Evolutionary conservation across 179 eudicot genomes (phyloP).

Genomic region (Heliamphora ciliata): DNA sequence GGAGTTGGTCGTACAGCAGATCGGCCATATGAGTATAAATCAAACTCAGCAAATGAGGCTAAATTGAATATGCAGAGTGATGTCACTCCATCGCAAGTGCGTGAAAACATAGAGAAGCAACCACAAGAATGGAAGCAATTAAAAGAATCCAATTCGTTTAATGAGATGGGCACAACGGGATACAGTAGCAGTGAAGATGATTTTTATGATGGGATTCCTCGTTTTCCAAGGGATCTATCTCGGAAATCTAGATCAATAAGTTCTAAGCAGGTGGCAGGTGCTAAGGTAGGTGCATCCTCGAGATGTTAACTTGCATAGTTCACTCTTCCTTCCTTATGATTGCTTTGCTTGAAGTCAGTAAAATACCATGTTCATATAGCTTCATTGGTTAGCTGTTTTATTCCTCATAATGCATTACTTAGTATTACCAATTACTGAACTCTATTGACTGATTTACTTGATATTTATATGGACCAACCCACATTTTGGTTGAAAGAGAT

Average conservation of each 20-base stretch:
- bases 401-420: neutral
- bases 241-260: constrained; percentile 53
- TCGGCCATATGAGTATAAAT: constrained; percentile 27
- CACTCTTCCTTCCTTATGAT: too few relatives aligned
- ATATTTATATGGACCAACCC: neutral
- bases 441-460: neutral
- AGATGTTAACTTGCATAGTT: too few relatives aligned
- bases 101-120: constrained; percentile 26
- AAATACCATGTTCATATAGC: neutral
- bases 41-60: constrained; percentile 18
- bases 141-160: constrained; percentile 33
- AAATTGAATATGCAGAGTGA: neutral
- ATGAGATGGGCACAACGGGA: constrained; percentile 22
- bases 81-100: constrained; percentile 17
- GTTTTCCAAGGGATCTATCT: constrained; percentile 43
- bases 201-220: constrained; percentile 78
- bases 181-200: constrained; percentile 45
- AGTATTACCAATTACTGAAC: neutral
- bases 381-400: neutral
- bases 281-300: constrained; percentile 35
- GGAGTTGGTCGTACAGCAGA: constrained; percentile 19
- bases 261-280: constrained; percentile 43
- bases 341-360: neutral
- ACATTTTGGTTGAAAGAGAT: neutral
- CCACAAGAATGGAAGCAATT: constrained; percentile 14